Percentiles rank a stretch among this genome's conserved stretches.
Evolutionary conservation across 1,284 basidiomycete genomes (phyloP).

Genomic region (Fomitiporia mediterranea): DNA sequence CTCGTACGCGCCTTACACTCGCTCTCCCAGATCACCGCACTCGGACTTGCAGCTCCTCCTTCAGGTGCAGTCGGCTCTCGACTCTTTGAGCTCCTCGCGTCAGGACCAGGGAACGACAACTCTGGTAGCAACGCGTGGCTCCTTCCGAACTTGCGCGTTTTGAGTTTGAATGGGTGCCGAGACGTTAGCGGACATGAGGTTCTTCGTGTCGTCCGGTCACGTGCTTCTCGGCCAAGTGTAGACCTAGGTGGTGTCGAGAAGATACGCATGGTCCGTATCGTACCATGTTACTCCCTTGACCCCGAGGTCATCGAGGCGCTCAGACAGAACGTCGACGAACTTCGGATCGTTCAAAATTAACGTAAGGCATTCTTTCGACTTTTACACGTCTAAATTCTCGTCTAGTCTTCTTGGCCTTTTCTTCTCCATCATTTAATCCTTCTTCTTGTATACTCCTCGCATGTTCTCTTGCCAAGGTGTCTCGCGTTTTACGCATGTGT

Average conservation of each 20-base stretch:
- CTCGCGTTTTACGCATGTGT: too few relatives aligned
- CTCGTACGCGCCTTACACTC: slow-evolving; percentile 30
- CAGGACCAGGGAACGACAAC: slow-evolving; percentile 18
- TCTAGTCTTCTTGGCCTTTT: too few relatives aligned
- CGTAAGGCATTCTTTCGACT: too few relatives aligned
- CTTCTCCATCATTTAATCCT: too few relatives aligned
- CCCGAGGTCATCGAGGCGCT: slow-evolving; percentile 13
- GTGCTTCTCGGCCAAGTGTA: slow-evolving; percentile 7
- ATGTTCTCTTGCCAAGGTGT: too few relatives aligned
- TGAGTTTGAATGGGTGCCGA: slow-evolving; percentile 30
- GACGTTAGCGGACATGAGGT: slow-evolving; percentile 33
- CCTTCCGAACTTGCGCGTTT: slow-evolving; percentile 29
- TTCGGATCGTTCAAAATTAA: slow-evolving; percentile 15
- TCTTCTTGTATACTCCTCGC: too few relatives aligned
- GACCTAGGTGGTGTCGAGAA: neutral
- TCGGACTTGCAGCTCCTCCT: slow-evolving; percentile 29
- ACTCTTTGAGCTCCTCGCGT: slow-evolving; percentile 31
- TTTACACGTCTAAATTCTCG: too few relatives aligned
- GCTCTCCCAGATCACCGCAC: slow-evolving; percentile 30
- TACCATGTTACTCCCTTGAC: slow-evolving; percentile 13
- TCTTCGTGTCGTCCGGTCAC: slow-evolving; percentile 27
- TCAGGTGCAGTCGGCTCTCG: slow-evolving; percentile 27
- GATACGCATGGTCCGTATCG: slow-evolving; percentile 16
- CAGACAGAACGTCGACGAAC: slow-evolving; percentile 9
- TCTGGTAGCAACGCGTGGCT: slow-evolving; percentile 27